These are phyloP conservation scores for Hondaea fermentalgiana DNA, from an alignment of 108 stramenopile genomes.

Conservation along the genomic window DNA sequence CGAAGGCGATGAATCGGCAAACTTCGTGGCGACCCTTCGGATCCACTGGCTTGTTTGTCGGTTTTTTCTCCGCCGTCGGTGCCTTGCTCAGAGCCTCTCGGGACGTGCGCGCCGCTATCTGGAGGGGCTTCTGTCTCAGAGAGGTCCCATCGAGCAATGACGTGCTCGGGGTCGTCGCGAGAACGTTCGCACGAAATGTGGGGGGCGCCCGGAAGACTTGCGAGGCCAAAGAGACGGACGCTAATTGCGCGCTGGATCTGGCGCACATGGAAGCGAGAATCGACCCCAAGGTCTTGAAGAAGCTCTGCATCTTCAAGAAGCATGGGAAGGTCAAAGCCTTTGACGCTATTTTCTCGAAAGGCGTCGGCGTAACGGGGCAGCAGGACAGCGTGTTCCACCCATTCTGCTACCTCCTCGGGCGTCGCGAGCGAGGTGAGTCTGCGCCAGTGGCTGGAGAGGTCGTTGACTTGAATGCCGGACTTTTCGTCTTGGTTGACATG, in stretches of 20 bases:
- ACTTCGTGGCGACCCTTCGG: neutral
- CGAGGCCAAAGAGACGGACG: neutral
- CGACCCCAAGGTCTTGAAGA: neutral
- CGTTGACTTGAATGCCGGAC: neutral
- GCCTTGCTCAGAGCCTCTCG: no score
- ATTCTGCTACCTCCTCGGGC: neutral
- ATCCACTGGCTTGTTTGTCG: neutral
- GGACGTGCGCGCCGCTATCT: no score
- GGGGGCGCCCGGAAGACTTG: neutral
- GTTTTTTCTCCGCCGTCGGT: neutral
- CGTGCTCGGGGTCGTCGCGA: neutral
- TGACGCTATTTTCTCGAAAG: neutral
- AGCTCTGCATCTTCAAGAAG: neutral
- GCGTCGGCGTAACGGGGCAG: neutral
- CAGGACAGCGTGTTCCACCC: neutral
- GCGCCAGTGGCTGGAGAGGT: neutral
- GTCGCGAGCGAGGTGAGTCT: neutral
- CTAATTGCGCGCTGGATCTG: neutral
- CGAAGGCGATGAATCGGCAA: neutral
- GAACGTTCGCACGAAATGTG: neutral
- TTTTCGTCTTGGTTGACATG: neutral
- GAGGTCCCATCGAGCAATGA: neutral
- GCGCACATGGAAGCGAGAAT: neutral
- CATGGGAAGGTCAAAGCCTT: neutral
- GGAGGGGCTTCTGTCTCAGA: neutral